phyloP scores from a whole-genome alignment of 1,139 yeast species.

The Geotrichum armillariae region DNA sequence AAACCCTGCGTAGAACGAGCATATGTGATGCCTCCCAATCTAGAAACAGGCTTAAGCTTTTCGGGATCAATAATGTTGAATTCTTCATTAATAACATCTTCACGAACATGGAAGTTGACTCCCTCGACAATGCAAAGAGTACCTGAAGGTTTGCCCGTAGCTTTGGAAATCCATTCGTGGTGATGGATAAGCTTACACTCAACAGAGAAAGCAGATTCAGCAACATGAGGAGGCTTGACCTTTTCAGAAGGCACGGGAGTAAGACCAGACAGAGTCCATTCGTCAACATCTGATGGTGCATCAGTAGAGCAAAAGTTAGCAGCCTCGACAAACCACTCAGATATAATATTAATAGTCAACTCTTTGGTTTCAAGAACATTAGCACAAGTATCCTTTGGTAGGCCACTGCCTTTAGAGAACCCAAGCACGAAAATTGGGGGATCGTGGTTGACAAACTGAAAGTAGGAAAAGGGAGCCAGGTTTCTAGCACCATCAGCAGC shows the following conservation, averaged over 20 bases:
- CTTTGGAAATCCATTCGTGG: constrained; percentile 50
- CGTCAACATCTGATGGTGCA: constrained; percentile 53
- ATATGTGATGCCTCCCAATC: constrained; percentile 58
- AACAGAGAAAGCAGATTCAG: constrained; percentile 60
- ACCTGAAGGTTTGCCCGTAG: constrained; percentile 44
- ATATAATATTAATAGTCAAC: constrained; percentile 56
- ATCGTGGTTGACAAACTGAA: constrained; percentile 50
- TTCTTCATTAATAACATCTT: constrained; percentile 51
- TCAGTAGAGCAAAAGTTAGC: constrained; percentile 53
- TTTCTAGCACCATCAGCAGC: constrained; percentile 48
- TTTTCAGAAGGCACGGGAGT: constrained; percentile 48
- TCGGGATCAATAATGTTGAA: constrained; percentile 45
- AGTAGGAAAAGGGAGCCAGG: constrained; percentile 62
- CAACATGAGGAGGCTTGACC: constrained; percentile 58
- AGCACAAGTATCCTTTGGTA: constrained; percentile 50
- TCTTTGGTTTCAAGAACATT: constrained; percentile 55
- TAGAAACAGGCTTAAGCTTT: constrained; percentile 53
- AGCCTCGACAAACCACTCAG: constrained; percentile 67
- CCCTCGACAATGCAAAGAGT: constrained; percentile 53
- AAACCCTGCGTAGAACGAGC: constrained; percentile 47
- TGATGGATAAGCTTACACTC: constrained; percentile 52
- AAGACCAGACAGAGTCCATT: constrained; percentile 57
- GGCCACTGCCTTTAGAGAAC: constrained; percentile 44
- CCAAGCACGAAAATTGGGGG: constrained; percentile 62
- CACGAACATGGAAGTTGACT: constrained; percentile 55